Conservation (phyloP, 345 rosid genomes). For the Aegle marmelos region DNA sequence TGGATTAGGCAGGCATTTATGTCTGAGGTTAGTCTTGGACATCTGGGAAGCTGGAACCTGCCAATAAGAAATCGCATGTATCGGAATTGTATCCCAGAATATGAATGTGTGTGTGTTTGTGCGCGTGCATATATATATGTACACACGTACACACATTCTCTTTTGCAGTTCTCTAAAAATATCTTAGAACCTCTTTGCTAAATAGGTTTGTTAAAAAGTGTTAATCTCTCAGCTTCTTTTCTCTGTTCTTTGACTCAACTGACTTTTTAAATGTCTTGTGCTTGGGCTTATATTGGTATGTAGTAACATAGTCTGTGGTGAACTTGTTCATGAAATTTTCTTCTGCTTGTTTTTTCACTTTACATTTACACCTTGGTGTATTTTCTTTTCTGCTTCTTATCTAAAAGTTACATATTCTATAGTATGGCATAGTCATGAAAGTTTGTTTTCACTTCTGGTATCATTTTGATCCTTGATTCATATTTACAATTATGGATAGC, state of each 20-base stretch:
- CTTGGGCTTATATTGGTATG: neutral
- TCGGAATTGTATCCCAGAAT: neutral
- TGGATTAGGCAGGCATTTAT: neutral
- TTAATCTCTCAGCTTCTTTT: conserved; percentile 3
- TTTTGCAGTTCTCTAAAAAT: neutral
- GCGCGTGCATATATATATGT: too few relatives aligned
- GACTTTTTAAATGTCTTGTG: neutral
- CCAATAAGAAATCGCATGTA: neutral
- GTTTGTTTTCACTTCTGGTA: neutral
- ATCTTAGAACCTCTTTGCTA: neutral
- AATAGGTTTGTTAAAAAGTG: neutral
- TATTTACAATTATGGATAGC: neutral
- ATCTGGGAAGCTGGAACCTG: neutral
- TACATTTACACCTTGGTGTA: neutral
- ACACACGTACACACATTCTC: too few relatives aligned
- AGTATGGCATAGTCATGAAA: neutral
- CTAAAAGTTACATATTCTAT: neutral
- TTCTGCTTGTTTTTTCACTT: neutral
- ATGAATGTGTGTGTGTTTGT: too few relatives aligned
- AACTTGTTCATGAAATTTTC: neutral
- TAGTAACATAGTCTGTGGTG: neutral
- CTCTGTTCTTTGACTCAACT: neutral
- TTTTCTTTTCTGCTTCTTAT: neutral
- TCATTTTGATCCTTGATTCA: neutral
- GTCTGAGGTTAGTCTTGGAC: neutral